phyloP scores from a whole-genome alignment of 345 rosid species.

The Euphorbia lathyris region DNA sequence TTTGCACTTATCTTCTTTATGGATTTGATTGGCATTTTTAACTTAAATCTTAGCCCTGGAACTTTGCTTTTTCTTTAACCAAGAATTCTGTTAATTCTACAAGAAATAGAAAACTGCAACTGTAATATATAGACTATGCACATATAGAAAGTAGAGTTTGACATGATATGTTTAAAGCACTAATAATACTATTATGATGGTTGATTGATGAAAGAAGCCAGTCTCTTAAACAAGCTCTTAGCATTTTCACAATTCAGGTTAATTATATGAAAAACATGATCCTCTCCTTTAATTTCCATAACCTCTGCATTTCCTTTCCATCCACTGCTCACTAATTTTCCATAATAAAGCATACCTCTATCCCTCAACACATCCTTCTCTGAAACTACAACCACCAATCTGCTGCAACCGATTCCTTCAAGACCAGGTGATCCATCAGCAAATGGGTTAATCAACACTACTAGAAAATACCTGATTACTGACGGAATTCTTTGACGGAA shows the following conservation, averaged over 20 bases:
- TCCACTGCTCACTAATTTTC: slow-evolving; percentile 40
- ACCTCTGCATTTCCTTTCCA: slow-evolving; percentile 56
- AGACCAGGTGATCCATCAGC: slow-evolving; percentile 45
- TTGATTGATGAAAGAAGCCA: slow-evolving; percentile 49
- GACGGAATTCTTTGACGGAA: no score
- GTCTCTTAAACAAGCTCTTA: slow-evolving; percentile 35
- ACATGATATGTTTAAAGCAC: no score
- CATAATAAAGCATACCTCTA: slow-evolving; percentile 57
- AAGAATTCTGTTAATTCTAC: no score
- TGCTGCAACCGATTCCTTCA: slow-evolving; percentile 46
- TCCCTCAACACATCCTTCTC: slow-evolving; percentile 60
- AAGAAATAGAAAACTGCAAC: no score
- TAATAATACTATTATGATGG: no score
- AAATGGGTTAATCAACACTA: slow-evolving; percentile 77
- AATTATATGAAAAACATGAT: slow-evolving; percentile 67
- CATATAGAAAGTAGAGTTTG: no score
- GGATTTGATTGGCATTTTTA: not conserved
- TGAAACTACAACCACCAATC: slow-evolving; percentile 49
- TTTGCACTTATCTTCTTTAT: not conserved
- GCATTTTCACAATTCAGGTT: slow-evolving; percentile 53
- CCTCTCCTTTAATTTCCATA: slow-evolving; percentile 54
- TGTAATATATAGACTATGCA: no score
- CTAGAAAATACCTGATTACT: no score
- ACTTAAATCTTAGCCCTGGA: not conserved
- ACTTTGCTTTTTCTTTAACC: no score